A percentile compares a stretch with the other conserved stretches of the same genome.
Conservation (phyloP, 164 flowering plant genomes). For the Chimonanthus praecox region DNA sequence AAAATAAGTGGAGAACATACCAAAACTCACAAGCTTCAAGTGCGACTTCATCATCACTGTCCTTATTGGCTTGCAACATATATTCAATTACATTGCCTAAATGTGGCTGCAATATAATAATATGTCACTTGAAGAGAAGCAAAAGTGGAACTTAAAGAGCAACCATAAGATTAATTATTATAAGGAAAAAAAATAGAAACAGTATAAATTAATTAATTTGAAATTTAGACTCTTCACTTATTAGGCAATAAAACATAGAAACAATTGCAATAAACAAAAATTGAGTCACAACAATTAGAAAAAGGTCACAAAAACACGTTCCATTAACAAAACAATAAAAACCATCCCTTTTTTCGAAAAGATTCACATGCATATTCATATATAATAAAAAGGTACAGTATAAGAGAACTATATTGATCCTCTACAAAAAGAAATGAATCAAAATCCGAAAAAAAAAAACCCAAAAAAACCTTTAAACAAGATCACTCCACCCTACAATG, state of each 20-base stretch:
- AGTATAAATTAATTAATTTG: background rate
- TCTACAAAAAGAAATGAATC: too few species aligned
- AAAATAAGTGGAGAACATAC: conserved; percentile 25
- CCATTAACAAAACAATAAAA: background rate
- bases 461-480: too few species aligned
- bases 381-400: too few species aligned
- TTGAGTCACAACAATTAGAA: too few species aligned
- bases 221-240: too few species aligned
- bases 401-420: too few species aligned
- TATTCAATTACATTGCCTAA: conserved; percentile 80
- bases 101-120: conserved; percentile 63
- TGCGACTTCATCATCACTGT: conserved; percentile 84
- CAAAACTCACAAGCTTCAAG: conserved; percentile 99
- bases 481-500: too few species aligned
- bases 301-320: background rate
- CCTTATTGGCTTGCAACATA: conserved; percentile 93
- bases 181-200: background rate
- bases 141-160: background rate
- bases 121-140: conserved; percentile 1
- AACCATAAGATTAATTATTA: background rate
- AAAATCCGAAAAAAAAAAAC: too few species aligned
- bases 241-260: background rate
- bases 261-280: background rate
- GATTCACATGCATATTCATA: too few species aligned
- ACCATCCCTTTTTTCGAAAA: too few species aligned